Conservation (phyloP, 1,139 yeast genomes). For the Geotrichum europaeum region DNA sequence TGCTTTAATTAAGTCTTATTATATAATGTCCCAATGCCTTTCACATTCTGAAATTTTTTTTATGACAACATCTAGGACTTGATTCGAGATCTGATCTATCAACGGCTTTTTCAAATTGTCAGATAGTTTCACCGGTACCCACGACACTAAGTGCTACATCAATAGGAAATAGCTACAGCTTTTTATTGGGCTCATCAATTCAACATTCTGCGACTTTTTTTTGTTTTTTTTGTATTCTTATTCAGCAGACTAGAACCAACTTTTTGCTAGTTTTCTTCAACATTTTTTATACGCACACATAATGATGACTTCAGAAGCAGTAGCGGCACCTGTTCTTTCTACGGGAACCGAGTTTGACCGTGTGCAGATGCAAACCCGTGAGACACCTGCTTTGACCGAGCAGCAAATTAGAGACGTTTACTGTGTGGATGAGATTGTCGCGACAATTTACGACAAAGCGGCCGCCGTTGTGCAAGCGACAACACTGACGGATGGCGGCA, state of each 20-base stretch:
- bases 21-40: not conserved
- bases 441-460: constrained; percentile 22
- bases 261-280: not conserved
- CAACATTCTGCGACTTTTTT: not conserved
- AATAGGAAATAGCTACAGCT: not conserved
- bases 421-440: constrained; percentile 25
- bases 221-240: not conserved
- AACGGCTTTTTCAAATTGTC: constrained; percentile 1
- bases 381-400: constrained; percentile 34
- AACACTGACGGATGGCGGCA: constrained; percentile 45
- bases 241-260: not conserved
- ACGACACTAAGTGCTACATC: not conserved
- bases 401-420: constrained; percentile 37
- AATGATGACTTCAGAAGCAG: not conserved
- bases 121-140: not conserved
- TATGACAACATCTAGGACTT: not conserved
- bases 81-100: not conserved
- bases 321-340: constrained; percentile 7
- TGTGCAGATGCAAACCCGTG: constrained; percentile 38
- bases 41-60: not conserved
- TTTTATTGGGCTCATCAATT: not conserved
- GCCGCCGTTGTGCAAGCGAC: constrained; percentile 9
- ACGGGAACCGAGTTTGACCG: constrained; percentile 45
- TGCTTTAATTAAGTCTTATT: not conserved
- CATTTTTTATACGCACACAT: not conserved